Conservation (phyloP, 805 yeast genomes). For the Suhomyces prunicola region DNA sequence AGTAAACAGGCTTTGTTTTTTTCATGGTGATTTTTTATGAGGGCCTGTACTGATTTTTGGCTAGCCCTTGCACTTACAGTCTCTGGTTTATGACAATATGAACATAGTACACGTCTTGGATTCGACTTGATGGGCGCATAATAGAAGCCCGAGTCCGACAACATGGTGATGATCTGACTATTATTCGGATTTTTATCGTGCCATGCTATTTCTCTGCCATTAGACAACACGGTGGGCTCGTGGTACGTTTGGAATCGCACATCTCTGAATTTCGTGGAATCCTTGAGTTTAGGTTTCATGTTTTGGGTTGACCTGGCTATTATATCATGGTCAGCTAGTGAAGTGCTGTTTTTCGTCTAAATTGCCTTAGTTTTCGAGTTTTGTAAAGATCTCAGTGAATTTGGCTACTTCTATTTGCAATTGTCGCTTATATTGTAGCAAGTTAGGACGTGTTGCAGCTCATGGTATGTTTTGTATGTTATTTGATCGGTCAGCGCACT, state of each 20-base stretch:
- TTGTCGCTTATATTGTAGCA: not conserved
- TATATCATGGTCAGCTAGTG: not conserved
- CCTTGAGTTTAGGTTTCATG: conserved; percentile 9
- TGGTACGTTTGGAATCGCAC: conserved; percentile 18
- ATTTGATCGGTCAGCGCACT: not conserved
- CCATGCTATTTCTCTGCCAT: conserved; percentile 25
- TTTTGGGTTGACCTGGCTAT: not conserved
- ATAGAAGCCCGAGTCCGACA: conserved; percentile 62
- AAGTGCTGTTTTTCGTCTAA: not conserved
- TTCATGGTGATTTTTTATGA: conserved; percentile 7
- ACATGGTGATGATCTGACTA: conserved; percentile 16
- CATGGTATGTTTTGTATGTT: not conserved
- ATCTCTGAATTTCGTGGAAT: conserved; percentile 13
- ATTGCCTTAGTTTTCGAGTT: not conserved
- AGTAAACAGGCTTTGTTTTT: conserved; percentile 8
- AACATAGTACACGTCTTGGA: conserved; percentile 55
- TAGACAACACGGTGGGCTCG: conserved; percentile 16
- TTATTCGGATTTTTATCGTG: conserved; percentile 10
- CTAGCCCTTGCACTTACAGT: conserved; percentile 1
- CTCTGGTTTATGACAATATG: conserved; percentile 39
- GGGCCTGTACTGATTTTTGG: not conserved
- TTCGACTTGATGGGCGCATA: conserved; percentile 49
- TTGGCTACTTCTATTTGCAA: not conserved
- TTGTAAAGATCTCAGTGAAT: not conserved
- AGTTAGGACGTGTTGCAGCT: not conserved